These are phyloP conservation scores for Penicillium sp. DNA, from an alignment of 2,329 filamentous ascomycete species.

Conservation along the genomic window DNA sequence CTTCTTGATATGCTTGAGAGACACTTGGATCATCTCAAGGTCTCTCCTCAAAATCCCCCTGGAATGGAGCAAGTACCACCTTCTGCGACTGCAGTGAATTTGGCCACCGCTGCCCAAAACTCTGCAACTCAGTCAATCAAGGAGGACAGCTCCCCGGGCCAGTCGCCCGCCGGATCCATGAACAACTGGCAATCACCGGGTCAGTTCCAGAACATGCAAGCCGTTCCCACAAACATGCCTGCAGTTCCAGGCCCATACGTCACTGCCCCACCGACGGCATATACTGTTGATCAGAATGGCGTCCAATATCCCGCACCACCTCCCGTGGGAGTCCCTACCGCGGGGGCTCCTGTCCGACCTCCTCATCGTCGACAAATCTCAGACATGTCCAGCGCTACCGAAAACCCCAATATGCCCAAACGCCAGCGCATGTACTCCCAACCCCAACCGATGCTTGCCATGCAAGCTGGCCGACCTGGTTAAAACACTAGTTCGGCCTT, in stretches of 20 bases:
- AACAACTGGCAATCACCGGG: conserved; percentile 67
- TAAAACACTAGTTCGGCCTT: conserved; percentile 20
- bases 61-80: conserved; percentile 52
- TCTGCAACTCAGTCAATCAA: conserved; percentile 60
- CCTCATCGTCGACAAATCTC: conserved; percentile 62
- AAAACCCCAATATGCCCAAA: conserved; percentile 56
- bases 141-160: conserved; percentile 64
- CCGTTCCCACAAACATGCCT: conserved; percentile 53
- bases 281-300: conserved; percentile 42
- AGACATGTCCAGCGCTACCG: conserved; percentile 59
- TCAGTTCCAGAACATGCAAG: conserved; percentile 59
- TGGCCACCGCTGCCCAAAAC: conserved; percentile 46
- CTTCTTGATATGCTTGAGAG: conserved; percentile 85
- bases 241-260: conserved; percentile 46
- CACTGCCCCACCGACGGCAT: conserved; percentile 39
- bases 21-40: conserved; percentile 81
- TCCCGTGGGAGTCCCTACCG: conserved; percentile 37
- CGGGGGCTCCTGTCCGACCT: conserved; percentile 31
- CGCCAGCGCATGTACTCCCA: conserved; percentile 60
- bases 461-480: conserved; percentile 49
- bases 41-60: conserved; percentile 54
- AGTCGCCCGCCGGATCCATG: conserved; percentile 60
- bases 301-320: conserved; percentile 43
- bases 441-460: conserved; percentile 50
- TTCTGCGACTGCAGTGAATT: conserved; percentile 42